phyloP scores from a whole-genome alignment of 2,329 filamentous ascomycete species.

The Trichoderma asperellum region DNA sequence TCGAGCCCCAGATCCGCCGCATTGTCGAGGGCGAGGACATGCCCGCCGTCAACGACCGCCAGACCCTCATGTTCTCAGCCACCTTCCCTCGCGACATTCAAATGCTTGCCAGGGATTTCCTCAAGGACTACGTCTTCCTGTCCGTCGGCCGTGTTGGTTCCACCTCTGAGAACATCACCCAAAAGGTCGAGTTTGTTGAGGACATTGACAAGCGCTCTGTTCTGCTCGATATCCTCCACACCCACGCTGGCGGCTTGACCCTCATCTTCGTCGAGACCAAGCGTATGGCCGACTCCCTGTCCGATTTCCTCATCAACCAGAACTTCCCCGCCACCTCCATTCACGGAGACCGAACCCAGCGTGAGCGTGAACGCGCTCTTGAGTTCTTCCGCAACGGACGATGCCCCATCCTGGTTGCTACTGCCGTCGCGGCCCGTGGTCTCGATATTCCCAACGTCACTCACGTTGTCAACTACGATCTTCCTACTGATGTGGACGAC shows the following conservation, averaged over 20 bases:
- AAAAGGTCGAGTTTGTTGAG: conserved; percentile 98
- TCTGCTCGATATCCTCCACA: conserved; percentile 95
- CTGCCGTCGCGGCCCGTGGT: conserved; percentile 88
- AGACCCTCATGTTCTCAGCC: conserved; percentile 99
- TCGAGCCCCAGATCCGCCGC: conserved; percentile 98
- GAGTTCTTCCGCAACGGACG: conserved; percentile 97
- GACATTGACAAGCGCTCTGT: conserved; percentile 97
- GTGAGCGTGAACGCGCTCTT: conserved; percentile 95
- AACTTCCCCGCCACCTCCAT: conserved; percentile 98
- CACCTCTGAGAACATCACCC: conserved; percentile 99
- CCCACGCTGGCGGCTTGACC: conserved; percentile 84
- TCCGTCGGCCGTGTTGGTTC: conserved; percentile 98
- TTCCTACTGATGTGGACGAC: conserved; percentile 98
- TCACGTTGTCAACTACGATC: conserved; percentile 98
- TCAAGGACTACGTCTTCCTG: conserved; percentile 99
- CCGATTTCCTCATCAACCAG: conserved; percentile 98
- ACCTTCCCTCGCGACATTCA: conserved; percentile 99
- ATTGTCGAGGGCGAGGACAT: conserved; percentile 99
- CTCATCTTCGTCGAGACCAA: conserved; percentile 99
- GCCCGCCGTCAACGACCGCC: conserved; percentile 79
- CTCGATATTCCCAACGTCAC: conserved; percentile 95
- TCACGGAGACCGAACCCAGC: conserved; percentile 97
- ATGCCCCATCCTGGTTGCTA: conserved; percentile 95
- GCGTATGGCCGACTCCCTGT: conserved; percentile 97
- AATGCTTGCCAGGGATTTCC: conserved; percentile 97